Conservation (phyloP, 257 asterid genomes). For the Solanum ossicruentum region DNA sequence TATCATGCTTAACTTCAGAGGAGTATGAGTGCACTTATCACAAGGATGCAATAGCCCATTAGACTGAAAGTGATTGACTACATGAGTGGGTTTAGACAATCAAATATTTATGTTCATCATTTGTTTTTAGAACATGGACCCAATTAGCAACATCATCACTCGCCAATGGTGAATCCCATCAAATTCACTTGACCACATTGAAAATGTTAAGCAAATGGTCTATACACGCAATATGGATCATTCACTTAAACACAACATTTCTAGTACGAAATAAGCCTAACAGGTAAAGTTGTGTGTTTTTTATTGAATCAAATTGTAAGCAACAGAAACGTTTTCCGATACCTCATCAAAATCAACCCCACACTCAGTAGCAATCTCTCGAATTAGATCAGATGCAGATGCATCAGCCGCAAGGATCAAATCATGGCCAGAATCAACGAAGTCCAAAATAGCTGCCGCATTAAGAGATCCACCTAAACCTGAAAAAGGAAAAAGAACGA, state of each 20-base stretch:
- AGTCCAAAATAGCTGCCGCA: constrained; percentile 42
- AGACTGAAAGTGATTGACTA: neutral
- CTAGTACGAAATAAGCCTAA: neutral
- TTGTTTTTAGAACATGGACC: neutral
- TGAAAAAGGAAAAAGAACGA: constrained; percentile 1
- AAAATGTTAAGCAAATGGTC: neutral
- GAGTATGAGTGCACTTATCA: neutral
- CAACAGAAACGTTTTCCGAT: neutral
- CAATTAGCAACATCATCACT: neutral
- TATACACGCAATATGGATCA: neutral
- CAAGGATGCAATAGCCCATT: neutral
- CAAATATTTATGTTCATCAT: neutral
- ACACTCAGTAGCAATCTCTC: constrained; percentile 66
- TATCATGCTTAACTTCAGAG: neutral
- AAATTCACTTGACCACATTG: neutral
- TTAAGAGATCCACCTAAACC: constrained; percentile 72
- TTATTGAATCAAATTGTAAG: neutral
- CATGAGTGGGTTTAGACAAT: neutral
- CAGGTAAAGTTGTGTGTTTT: neutral
- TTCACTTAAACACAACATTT: neutral
- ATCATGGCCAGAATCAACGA: constrained; percentile 78
- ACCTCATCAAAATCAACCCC: constrained; percentile 94
- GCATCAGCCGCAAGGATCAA: constrained; percentile 68
- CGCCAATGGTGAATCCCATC: neutral
- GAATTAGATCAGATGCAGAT: constrained; percentile 58